A percentile compares a stretch with the other conserved stretches of the same genome.
These are phyloP conservation scores for Pythium folliculosum DNA, from an alignment of 352 stramenopile species.

Conservation along the genomic window DNA sequence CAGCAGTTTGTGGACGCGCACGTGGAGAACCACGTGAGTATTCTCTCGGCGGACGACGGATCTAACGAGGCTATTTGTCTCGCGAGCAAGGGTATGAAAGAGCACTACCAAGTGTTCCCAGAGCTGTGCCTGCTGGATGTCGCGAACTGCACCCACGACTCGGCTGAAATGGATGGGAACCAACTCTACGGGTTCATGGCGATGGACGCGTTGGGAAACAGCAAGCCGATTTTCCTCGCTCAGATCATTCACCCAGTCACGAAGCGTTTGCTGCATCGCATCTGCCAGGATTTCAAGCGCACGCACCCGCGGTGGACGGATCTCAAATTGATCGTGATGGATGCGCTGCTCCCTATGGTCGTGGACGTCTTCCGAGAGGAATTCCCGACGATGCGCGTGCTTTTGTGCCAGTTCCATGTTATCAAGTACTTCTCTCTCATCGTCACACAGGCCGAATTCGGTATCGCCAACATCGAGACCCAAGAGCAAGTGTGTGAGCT, in stretches of 20 bases:
- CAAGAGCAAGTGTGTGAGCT: constrained; percentile 50
- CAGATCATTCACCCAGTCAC: constrained; percentile 52
- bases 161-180: constrained; percentile 40
- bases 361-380: constrained; percentile 57
- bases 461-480: constrained; percentile 35
- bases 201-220: constrained; percentile 73
- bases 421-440: constrained; percentile 64
- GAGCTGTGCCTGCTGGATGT: constrained; percentile 63
- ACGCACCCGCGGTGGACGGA: constrained; percentile 63
- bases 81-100: constrained; percentile 72
- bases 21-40: constrained; percentile 78
- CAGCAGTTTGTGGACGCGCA: constrained; percentile 71
- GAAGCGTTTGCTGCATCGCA: constrained; percentile 50
- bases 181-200: constrained; percentile 62
- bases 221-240: constrained; percentile 61
- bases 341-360: constrained; percentile 52
- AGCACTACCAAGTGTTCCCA: constrained; percentile 65
- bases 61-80: constrained; percentile 76
- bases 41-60: constrained; percentile 66
- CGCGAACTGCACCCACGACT: constrained; percentile 33
- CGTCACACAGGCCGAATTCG: constrained; percentile 45
- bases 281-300: constrained; percentile 75
- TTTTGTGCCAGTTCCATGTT: constrained; percentile 73
- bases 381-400: constrained; percentile 54
- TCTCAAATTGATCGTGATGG: constrained; percentile 71